Conservation (phyloP, 371 early-diverging fungal species). For the Mucor mucedo region DNA sequence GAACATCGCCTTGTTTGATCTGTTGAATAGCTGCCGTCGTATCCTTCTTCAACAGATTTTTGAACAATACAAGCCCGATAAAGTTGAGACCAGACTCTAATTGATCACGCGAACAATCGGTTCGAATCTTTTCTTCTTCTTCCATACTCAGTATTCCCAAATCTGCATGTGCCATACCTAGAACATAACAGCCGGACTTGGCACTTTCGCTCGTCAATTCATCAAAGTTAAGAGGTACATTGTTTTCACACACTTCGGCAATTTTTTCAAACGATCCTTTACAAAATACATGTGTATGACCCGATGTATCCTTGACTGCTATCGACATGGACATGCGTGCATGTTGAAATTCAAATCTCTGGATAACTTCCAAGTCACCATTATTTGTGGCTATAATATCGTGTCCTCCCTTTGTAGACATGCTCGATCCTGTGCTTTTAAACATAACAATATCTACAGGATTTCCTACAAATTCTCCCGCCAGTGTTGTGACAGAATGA, state of each 20-base stretch:
- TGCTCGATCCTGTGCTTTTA: slow-evolving; percentile 52
- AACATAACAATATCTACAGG: slow-evolving; percentile 90
- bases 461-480: slow-evolving; percentile 76
- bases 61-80: slow-evolving; percentile 78
- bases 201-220: slow-evolving; percentile 58
- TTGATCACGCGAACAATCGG: slow-evolving; percentile 54
- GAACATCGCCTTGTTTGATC: slow-evolving; percentile 77
- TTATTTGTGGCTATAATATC: background rate
- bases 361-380: slow-evolving; percentile 44
- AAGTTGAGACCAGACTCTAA: slow-evolving; percentile 67
- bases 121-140: slow-evolving; percentile 27
- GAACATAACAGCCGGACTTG: slow-evolving; percentile 76
- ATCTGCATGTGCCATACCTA: slow-evolving; percentile 71
- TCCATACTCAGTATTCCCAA: slow-evolving; percentile 43
- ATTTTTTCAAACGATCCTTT: slow-evolving; percentile 85
- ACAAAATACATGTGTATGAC: slow-evolving; percentile 62
- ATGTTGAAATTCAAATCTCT: slow-evolving; percentile 84
- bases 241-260: slow-evolving; percentile 35
- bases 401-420: background rate
- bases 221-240: slow-evolving; percentile 63
- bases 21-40: slow-evolving; percentile 69
- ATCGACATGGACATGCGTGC: slow-evolving; percentile 81
- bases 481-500: slow-evolving; percentile 71
- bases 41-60: slow-evolving; percentile 81
- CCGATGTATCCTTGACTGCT: slow-evolving; percentile 56